Evolutionary conservation across 2,329 filamentous ascomycete species (phyloP), one percentile per base, ranked within the genome.

Genomic region (Sodiomyces alkalinus): DNA sequence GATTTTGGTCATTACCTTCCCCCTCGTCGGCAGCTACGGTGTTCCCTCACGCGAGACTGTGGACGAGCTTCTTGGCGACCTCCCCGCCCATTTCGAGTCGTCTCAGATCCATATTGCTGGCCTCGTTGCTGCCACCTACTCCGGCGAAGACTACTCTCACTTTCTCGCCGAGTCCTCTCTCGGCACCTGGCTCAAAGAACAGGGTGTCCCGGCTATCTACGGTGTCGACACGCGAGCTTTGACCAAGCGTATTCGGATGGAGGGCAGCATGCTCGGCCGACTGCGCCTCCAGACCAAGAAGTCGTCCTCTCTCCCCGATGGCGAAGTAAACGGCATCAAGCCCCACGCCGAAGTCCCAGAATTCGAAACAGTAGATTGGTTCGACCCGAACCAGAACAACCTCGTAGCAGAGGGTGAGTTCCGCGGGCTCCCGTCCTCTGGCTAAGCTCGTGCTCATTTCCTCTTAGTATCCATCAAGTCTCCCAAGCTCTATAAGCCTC

Each of bases 1-100:
- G 61, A 93, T 98, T 44, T 69, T 98, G 43, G 86, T 96, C 55
- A 75, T 96, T 47, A 98, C 87, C 30, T 94, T 93, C 54, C 90
- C 87, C 33, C 66, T 96, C 21, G 80, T 93, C 34, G 87, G 87
- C 53, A 98, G 96, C 65, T 98, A 98, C 60, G 87, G 87, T 52
- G 90, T 96, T 17, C 90, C 90, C 30, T 82, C 82, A 27, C 70
- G 86, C 41, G 80, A 92, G 39, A 71, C 76, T 30, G 68, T 82
- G 58, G 87, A 96, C 52, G 73, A 82, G 49, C 65, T 96, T 30
- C 71, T 94, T 28, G 71, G 76, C 47, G 80, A 86, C 46, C 68
- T 96, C 32, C 86, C 87, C 18, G 85, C 83, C 38, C 70, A 96
- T 58, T 96, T 98, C 50, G 90, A 98, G 58, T 80, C 87, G 22